Percentiles rank a stretch among this genome's conserved stretches.
Evolutionary conservation across 768 basidiomycete species (phyloP).

Genomic region (Lactarius vividus): DNA sequence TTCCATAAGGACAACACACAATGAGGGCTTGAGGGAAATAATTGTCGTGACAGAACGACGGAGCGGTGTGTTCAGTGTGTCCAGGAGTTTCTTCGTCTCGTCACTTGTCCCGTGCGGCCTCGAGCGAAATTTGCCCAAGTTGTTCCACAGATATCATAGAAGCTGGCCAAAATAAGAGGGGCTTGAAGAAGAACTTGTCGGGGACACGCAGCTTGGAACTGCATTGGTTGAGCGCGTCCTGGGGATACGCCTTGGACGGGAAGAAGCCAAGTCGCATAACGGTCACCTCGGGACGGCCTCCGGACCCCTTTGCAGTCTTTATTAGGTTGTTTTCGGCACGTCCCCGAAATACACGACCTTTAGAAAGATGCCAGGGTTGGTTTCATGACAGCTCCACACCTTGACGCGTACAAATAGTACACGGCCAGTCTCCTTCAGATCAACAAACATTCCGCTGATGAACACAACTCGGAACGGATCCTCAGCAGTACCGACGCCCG

Average conservation of each 20-base stretch:
- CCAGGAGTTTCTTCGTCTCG: conserved; percentile 21
- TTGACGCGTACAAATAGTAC: conserved; percentile 31
- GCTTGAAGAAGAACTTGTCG: conserved; percentile 9
- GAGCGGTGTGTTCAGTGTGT: not conserved
- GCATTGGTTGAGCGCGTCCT: conserved; percentile 20
- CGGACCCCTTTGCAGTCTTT: conserved; percentile 2
- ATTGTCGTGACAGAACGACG: too few species aligned
- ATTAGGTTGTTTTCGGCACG: conserved; percentile 25
- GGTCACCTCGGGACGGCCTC: conserved; percentile 6
- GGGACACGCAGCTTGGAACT: not conserved
- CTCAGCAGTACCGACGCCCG: conserved; percentile 21
- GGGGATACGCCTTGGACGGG: conserved; percentile 20
- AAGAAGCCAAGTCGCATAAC: conserved; percentile 27
- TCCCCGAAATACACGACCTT: conserved; percentile 9
- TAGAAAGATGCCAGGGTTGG: not conserved
- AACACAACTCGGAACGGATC: conserved; percentile 33
- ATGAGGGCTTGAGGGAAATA: not conserved
- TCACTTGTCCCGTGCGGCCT: conserved; percentile 22
- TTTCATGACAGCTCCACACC: conserved; percentile 17
- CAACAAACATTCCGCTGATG: conserved; percentile 32
- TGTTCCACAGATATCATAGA: conserved; percentile 11
- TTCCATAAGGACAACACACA: not conserved
- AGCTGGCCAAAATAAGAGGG: conserved; percentile 13
- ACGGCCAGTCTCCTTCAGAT: conserved; percentile 30
- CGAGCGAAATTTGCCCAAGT: conserved; percentile 18